Evolutionary conservation across 345 rosid species (phyloP).

Genomic region (Physaria fendleri): DNA sequence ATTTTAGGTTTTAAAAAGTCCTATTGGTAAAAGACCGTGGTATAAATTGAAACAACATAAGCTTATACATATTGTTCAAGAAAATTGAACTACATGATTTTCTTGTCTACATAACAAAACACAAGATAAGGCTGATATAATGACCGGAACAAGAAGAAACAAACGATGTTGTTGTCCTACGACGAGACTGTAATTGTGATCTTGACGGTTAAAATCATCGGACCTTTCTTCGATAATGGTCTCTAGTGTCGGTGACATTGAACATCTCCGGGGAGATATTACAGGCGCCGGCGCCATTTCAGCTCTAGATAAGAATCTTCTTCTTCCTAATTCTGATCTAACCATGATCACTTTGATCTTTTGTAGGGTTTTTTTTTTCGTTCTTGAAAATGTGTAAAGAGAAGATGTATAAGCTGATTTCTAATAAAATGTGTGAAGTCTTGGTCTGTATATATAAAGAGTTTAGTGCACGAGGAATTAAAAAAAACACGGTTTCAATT

Average conservation of each 20-base stretch:
- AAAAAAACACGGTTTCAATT: slow-evolving; percentile 27
- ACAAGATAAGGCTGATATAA: slow-evolving; percentile 31
- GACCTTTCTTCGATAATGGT: slow-evolving; percentile 44
- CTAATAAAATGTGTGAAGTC: background rate
- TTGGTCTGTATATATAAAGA: slow-evolving; percentile 18
- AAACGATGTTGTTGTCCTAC: slow-evolving; percentile 23
- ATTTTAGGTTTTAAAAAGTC: background rate
- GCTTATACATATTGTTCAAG: too few species aligned
- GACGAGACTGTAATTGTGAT: background rate
- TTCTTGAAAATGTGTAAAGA: slow-evolving; percentile 20
- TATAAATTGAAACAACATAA: too few species aligned
- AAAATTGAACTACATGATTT: too few species aligned
- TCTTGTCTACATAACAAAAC: slow-evolving; percentile 35
- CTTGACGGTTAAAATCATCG: slow-evolving; percentile 14
- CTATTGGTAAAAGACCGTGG: too few species aligned
- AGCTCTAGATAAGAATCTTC: slow-evolving; percentile 8
- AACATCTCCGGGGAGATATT: slow-evolving; percentile 27
- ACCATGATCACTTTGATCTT: slow-evolving; percentile 20
- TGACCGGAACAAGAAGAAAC: slow-evolving; percentile 36
- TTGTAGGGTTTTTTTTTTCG: background rate
- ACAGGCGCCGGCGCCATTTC: slow-evolving; percentile 37
- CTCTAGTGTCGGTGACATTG: slow-evolving; percentile 38
- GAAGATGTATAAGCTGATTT: slow-evolving; percentile 10
- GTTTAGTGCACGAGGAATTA: background rate
- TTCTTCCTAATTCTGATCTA: slow-evolving; percentile 23